Evolutionary conservation across 345 rosid genomes (phyloP).

Genomic region (Dipteronia sinensis): DNA sequence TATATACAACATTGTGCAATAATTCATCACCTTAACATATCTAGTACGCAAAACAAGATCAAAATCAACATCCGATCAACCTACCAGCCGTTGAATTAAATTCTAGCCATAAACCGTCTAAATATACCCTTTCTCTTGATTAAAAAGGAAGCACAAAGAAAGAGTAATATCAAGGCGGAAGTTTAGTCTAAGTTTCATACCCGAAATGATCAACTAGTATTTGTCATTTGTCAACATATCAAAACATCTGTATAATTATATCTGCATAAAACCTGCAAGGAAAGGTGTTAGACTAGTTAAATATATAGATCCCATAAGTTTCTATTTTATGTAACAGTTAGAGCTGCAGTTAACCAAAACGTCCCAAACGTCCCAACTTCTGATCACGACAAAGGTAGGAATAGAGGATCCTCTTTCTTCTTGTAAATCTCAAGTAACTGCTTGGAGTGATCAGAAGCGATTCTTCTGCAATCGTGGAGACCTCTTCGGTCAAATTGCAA

Average conservation of each 20-base stretch:
- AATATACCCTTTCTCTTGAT: too few relatives aligned
- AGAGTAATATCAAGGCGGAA: background rate
- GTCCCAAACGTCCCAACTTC: background rate
- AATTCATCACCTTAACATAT: too few relatives aligned
- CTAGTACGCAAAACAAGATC: background rate
- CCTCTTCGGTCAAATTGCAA: constrained; percentile 12
- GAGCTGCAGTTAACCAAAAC: background rate
- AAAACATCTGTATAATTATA: background rate
- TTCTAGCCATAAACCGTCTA: background rate
- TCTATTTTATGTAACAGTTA: background rate
- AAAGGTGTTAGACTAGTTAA: background rate
- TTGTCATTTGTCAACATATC: too few relatives aligned
- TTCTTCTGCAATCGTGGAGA: constrained; percentile 27
- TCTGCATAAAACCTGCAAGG: background rate
- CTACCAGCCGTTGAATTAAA: background rate
- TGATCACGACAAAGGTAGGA: background rate
- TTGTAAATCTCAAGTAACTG: constrained; percentile 38
- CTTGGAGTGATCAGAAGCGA: constrained; percentile 20
- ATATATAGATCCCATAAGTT: background rate
- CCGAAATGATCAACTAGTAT: too few relatives aligned
- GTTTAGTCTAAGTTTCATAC: background rate
- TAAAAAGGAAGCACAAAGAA: too few relatives aligned
- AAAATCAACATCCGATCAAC: background rate
- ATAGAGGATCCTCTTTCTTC: constrained; percentile 29
- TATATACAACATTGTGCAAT: too few relatives aligned